A percentile compares a stretch with the other conserved stretches of the same genome.
Evolutionary conservation across 2,329 filamentous ascomycete genomes (phyloP).

Genomic region (Paracoccidioides brasiliensis): DNA sequence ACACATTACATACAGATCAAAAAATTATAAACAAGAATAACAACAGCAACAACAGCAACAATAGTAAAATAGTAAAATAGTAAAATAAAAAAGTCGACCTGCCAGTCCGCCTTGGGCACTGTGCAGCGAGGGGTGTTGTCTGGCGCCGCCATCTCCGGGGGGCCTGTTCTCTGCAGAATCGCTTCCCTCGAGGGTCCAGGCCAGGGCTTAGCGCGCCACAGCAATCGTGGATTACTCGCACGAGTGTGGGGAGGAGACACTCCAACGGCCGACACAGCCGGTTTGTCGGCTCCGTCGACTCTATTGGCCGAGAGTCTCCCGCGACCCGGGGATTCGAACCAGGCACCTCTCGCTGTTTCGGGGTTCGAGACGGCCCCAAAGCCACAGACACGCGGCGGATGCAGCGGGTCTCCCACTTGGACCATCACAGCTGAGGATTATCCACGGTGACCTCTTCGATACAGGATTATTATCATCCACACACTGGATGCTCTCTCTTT

Average conservation of each 20-base stretch:
- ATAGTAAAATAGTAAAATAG: constrained; percentile 4
- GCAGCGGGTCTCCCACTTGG: background rate
- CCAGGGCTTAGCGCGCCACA: constrained; percentile 41
- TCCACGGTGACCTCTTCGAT: no score
- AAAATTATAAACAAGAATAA: background rate
- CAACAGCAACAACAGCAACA: no score
- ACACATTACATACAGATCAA: no score
- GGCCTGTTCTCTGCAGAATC: constrained; percentile 45
- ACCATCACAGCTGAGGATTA: background rate
- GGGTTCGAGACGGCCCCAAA: background rate
- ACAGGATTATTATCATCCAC: no score
- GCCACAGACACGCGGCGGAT: background rate
- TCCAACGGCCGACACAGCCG: background rate
- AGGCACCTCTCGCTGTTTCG: constrained; percentile 27
- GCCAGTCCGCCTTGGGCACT: constrained; percentile 24
- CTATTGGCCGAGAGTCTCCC: constrained; percentile 14
- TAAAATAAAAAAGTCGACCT: constrained; percentile 24
- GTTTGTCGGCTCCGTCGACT: no score
- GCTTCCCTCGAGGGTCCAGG: constrained; percentile 44
- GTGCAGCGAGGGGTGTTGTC: constrained; percentile 37
- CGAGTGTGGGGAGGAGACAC: constrained; percentile 31
- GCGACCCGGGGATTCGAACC: constrained; percentile 43
- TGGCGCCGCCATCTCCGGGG: constrained; percentile 42
- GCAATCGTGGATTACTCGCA: constrained; percentile 41
- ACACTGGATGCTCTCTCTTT: no score